These are phyloP conservation scores for Ricinus communis DNA, from an alignment of 345 rosid genomes.

Conservation along the genomic window DNA sequence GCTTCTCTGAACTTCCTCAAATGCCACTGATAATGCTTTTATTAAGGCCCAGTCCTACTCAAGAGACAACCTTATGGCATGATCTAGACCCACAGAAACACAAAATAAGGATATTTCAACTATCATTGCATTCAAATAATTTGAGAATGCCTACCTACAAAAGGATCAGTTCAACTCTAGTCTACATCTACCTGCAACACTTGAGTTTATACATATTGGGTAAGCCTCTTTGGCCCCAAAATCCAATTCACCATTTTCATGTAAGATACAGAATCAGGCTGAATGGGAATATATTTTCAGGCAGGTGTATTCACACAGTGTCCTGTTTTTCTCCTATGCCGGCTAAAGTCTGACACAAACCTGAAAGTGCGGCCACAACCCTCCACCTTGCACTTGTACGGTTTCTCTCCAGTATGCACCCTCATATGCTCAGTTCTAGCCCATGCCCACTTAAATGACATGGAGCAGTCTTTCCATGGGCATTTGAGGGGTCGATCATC, in stretches of 20 bases:
- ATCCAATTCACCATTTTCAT: constrained; percentile 17
- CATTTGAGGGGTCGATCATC: constrained; percentile 85
- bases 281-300: constrained; percentile 24
- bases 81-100: not conserved
- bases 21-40: not conserved
- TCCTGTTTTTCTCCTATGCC: constrained; percentile 92
- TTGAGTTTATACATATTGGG: constrained; percentile 25
- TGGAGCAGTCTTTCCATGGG: constrained; percentile 86
- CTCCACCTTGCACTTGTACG: constrained; percentile 77
- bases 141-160: constrained; percentile 30
- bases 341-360: constrained; percentile 91
- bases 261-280: constrained; percentile 15
- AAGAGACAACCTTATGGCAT: not conserved
- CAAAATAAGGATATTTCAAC: constrained; percentile 6
- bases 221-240: constrained; percentile 19
- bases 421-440: constrained; percentile 98
- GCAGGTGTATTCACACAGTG: constrained; percentile 50
- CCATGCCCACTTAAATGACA: constrained; percentile 99
- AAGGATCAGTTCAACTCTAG: constrained; percentile 30
- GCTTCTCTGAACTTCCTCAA: not conserved
- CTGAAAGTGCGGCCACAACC: constrained; percentile 85
- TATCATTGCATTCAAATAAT: constrained; percentile 31
- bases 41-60: not conserved
- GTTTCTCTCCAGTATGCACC: constrained; percentile 91
- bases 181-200: constrained; percentile 16